Conservation (phyloP, 1,139 yeast genomes). For the Lizanozyma gosingica region DNA sequence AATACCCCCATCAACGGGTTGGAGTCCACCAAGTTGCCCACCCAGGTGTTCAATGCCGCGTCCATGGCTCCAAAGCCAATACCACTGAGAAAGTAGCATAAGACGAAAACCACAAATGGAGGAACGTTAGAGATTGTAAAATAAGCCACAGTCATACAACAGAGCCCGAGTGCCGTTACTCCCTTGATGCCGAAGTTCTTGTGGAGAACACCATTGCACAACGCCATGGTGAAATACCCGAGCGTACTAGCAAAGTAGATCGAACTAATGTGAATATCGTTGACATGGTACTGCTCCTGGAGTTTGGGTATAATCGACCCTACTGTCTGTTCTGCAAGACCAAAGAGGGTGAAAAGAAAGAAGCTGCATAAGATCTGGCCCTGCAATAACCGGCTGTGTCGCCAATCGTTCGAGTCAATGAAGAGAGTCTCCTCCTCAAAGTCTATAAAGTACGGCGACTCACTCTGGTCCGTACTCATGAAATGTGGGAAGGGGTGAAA, state of each 20-base stretch:
- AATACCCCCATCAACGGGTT: slow-evolving; percentile 58
- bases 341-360: slow-evolving; percentile 34
- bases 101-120: slow-evolving; percentile 26
- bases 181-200: slow-evolving; percentile 28
- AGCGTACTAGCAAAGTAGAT: slow-evolving; percentile 25
- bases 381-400: slow-evolving; percentile 23
- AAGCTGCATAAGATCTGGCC: slow-evolving; percentile 33
- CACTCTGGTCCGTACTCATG: too few relatives aligned
- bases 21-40: slow-evolving; percentile 47
- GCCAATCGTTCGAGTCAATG: slow-evolving; percentile 34
- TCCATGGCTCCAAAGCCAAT: slow-evolving; percentile 55
- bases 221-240: slow-evolving; percentile 35
- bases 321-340: slow-evolving; percentile 49
- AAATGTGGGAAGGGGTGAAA: too few relatives aligned
- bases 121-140: slow-evolving; percentile 22
- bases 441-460: slow-evolving; percentile 7
- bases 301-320: slow-evolving; percentile 48
- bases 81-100: slow-evolving; percentile 39
- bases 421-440: slow-evolving; percentile 20
- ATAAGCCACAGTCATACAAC: slow-evolving; percentile 23
- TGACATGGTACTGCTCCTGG: slow-evolving; percentile 33
- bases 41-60: slow-evolving; percentile 50
- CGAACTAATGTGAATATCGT: slow-evolving; percentile 29
- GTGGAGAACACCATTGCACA: slow-evolving; percentile 24
- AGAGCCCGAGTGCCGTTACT: slow-evolving; percentile 24